Evolutionary conservation across 306 rosid genomes (phyloP), one percentile per base, ranked within the genome.

Genomic region (Rosa lucieae): DNA sequence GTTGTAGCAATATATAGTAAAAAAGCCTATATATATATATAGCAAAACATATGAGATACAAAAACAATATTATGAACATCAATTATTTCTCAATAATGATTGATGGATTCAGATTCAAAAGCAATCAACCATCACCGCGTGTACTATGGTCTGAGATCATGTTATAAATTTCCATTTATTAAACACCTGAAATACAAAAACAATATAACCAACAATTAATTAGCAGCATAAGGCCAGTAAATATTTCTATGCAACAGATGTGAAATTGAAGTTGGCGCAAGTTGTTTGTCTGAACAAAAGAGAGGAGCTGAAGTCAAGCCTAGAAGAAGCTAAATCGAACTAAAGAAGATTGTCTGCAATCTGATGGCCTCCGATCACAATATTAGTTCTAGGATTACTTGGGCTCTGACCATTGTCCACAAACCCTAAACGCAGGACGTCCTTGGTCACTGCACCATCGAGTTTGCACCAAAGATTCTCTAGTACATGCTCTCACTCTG

Each of bases 221-320:
- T 32, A 10, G 46, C 46, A 43, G 8, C 46, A 43, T 49, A 2
- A 32, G 59, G 29, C 23, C 63, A 20, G 29, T 29, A 56, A 56
- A 56, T n/a, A n/a, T 2, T 6, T 12, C 65, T 79, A 89, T 78
- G 80, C 74, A 71, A 48, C 75, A 4, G 89, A 74, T 10, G 92
- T 87, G 43, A 89, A 91, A 65, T 85, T 88, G 72, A 92, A 92
- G 83, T 88, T 87, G 55, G 72, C 82, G 67, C 97, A 92, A 6
- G 86, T 87, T 26, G 81, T 76, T 20, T 56, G 83, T 42, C 76
- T 76, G 32, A 67, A 76, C 46, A 80, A 26, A 5, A 89, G 52
- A 0, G 86, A 47, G 10, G 84, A 84, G 17, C 88, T 72, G 65
- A 92, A 89, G 8, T 95, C 95, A 58, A 92, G 88, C 59, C 86